These are phyloP conservation scores for Articulospora tetracladia DNA, from an alignment of 495 filamentous ascomycete species.

Conservation along the genomic window DNA sequence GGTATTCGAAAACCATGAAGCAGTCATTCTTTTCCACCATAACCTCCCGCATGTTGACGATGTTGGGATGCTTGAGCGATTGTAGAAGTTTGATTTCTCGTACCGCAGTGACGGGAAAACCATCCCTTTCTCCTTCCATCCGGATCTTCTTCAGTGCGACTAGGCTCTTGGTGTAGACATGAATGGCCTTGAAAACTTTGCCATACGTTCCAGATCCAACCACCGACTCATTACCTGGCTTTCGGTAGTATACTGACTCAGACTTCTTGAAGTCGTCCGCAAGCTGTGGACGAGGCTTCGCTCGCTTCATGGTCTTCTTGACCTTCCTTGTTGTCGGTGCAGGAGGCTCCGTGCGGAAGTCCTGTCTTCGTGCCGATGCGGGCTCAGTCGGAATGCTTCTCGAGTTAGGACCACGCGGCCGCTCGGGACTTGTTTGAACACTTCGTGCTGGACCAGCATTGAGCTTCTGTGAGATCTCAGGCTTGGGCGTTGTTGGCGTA, in stretches of 20 bases:
- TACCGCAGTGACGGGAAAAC: slow-evolving; percentile 94
- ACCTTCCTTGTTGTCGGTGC: slow-evolving; percentile 50
- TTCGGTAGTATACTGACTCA: slow-evolving; percentile 85
- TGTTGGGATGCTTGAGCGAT: slow-evolving; percentile 85
- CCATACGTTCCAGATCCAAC: slow-evolving; percentile 92
- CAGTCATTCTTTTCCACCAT: slow-evolving; percentile 99
- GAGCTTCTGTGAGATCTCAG: slow-evolving; percentile 70
- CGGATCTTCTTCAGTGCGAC: slow-evolving; percentile 92
- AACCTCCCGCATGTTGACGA: slow-evolving; percentile 86
- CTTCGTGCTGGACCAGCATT: slow-evolving; percentile 42
- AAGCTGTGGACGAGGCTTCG: slow-evolving; percentile 68
- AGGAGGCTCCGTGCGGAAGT: slow-evolving; percentile 39
- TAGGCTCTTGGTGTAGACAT: slow-evolving; percentile 86
- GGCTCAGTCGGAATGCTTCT: slow-evolving; percentile 32
- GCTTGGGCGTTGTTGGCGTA: slow-evolving; percentile 55
- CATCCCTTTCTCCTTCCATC: slow-evolving; percentile 96
- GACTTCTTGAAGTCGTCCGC: slow-evolving; percentile 66
- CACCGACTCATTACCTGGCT: slow-evolving; percentile 91
- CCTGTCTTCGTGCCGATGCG: slow-evolving; percentile 29
- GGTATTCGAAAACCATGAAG: slow-evolving; percentile 99
- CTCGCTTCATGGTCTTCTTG: slow-evolving; percentile 64
- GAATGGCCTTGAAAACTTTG: slow-evolving; percentile 97
- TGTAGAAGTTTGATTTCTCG: slow-evolving; percentile 96
- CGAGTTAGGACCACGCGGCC: slow-evolving; percentile 27
- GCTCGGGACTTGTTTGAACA: slow-evolving; percentile 24